phyloP scores from a whole-genome alignment of 306 rosid genomes.

The Astragalus glycyphyllos region DNA sequence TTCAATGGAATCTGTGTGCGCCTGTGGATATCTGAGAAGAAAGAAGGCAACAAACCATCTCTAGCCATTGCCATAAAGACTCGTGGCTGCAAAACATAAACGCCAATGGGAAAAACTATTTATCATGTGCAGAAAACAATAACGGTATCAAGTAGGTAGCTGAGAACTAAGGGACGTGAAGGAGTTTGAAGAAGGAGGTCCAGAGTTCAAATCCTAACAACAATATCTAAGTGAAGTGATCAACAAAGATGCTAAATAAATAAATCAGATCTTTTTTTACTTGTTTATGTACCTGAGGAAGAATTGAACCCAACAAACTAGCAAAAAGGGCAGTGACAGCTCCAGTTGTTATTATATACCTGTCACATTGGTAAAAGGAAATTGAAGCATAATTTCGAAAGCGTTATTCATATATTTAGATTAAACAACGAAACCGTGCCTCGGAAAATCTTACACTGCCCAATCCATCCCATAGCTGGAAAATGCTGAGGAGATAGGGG shows the following conservation, averaged over 20 bases:
- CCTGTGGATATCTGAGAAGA: constrained; percentile 55
- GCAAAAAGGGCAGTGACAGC: constrained; percentile 83
- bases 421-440: constrained; percentile 22
- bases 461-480: constrained; percentile 66
- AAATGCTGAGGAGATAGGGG: constrained; percentile 75
- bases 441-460: constrained; percentile 74
- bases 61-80: constrained; percentile 73
- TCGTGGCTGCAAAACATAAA: constrained; percentile 60
- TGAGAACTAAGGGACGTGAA: too few relatives aligned
- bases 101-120: constrained; percentile 19
- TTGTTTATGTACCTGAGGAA: constrained; percentile 72
- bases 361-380: constrained; percentile 43
- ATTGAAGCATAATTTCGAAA: constrained; percentile 20
- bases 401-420: neutral
- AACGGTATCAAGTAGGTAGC: neutral
- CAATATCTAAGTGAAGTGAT: constrained; percentile 33
- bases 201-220: neutral
- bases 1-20: constrained; percentile 56
- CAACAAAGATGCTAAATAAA: constrained; percentile 18
- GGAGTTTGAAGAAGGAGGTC: too few relatives aligned
- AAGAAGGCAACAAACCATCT: constrained; percentile 64
- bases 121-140: constrained; percentile 33
- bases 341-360: constrained; percentile 77
- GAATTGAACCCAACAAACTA: constrained; percentile 83
- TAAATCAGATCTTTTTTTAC: constrained; percentile 27